Evolutionary conservation across 257 asterid genomes (phyloP).

Genomic region (Solanum virginianum): DNA sequence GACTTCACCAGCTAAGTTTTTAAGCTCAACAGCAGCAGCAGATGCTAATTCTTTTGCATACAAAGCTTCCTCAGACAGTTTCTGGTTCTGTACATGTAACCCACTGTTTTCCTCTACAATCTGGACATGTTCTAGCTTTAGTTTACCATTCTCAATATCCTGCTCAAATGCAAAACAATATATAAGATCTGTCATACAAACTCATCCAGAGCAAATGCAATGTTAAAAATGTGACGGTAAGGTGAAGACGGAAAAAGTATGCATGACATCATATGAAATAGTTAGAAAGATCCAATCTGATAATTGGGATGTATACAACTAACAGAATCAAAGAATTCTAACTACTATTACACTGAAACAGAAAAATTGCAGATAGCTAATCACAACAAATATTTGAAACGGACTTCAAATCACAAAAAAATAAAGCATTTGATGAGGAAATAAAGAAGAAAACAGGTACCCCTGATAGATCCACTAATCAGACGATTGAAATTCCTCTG

Average conservation of each 20-base stretch:
- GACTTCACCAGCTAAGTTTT: slow-evolving; percentile 89
- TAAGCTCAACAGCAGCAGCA: slow-evolving; percentile 94
- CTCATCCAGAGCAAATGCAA: not conserved
- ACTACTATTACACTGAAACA: not conserved
- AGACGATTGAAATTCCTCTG: not conserved
- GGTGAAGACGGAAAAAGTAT: not conserved
- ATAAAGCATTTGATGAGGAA: not conserved
- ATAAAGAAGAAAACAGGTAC: not conserved
- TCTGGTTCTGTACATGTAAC: slow-evolving; percentile 71
- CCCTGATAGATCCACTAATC: not conserved
- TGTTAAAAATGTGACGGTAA: not conserved
- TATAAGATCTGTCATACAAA: not conserved
- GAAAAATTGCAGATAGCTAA: not conserved
- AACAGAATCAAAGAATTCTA: not conserved
- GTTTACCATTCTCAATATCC: slow-evolving; percentile 82
- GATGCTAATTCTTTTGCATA: slow-evolving; percentile 98
- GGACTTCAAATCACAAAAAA: not conserved
- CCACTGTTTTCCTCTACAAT: slow-evolving; percentile 83
- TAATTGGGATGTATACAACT: not conserved
- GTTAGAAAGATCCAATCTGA: not conserved
- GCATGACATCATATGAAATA: not conserved
- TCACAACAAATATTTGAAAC: not conserved
- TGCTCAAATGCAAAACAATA: slow-evolving; percentile 10
- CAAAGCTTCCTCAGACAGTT: slow-evolving; percentile 88
- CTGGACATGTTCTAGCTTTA: slow-evolving; percentile 70